A percentile compares a stretch with the other conserved stretches of the same genome.
These are phyloP conservation scores for Raphanus sativus DNA, from an alignment of 345 rosid genomes.

Conservation along the genomic window DNA sequence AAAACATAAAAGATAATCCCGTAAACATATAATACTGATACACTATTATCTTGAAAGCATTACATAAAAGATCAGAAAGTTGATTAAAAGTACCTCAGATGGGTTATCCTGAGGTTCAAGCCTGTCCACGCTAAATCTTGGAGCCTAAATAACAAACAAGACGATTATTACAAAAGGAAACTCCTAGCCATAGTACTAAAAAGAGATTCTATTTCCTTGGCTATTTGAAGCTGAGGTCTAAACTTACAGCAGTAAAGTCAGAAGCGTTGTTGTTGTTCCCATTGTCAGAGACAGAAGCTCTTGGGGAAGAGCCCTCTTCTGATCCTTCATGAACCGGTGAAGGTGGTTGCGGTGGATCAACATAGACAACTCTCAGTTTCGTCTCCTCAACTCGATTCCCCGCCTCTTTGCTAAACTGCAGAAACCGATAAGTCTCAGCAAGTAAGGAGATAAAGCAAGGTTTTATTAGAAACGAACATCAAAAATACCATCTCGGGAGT, in stretches of 20 bases:
- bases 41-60: too few species aligned
- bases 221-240: neutral
- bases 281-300: constrained; percentile 64
- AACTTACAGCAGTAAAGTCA: constrained; percentile 61
- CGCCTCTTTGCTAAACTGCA: constrained; percentile 58
- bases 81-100: constrained; percentile 50
- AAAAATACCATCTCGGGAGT: constrained; percentile 65
- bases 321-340: constrained; percentile 79
- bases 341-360: constrained; percentile 68
- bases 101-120: constrained; percentile 54
- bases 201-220: neutral
- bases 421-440: too few species aligned
- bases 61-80: neutral
- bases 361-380: constrained; percentile 78
- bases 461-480: neutral
- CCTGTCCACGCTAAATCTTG: constrained; percentile 46
- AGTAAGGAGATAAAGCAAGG: neutral
- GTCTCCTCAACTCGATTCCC: constrained; percentile 68
- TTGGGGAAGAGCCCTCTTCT: constrained; percentile 83
- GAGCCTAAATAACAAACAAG: constrained; percentile 54
- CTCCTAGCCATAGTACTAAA: neutral
- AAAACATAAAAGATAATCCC: neutral
- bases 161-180: neutral
- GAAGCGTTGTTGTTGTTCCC: constrained; percentile 42
- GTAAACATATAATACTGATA: neutral